Evolutionary conservation across 2,329 filamentous ascomycete genomes (phyloP), one percentile per base, ranked within the genome.

Genomic region (Tolypocladium tropicale): DNA sequence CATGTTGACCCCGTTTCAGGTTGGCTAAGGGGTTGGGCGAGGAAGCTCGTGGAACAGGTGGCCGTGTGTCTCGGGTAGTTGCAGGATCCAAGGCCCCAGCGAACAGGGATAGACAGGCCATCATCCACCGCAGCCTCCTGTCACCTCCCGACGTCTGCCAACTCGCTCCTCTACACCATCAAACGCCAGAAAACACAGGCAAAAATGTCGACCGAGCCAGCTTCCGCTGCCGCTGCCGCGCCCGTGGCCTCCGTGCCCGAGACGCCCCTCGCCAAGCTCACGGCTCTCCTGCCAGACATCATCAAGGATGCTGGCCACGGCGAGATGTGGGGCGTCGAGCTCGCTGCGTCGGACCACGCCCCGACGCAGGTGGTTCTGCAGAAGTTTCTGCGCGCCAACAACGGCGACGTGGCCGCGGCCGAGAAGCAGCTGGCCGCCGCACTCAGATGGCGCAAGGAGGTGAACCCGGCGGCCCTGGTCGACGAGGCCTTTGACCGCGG

Each of bases 351-450:
- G 23, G 70, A 73, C 43, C 79, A 90, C 64, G 78, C 92, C 54
- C 89, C 89, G 55, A 91, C 88, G 52, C 86, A 88, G 68, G 85
- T 96, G 64, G 82, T 96, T 53, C 78, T 96, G 52, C 90, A 95
- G 69, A 97, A 96, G 76, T 96, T 92, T 74, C 82, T 97, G 56
- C 89, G 92, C 63, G 93, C 92, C 68, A 96, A 96, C 70, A 84
- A 85, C 59, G 85, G 86, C 59, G 85, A 95, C 65, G 69, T 90
- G 7, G 76, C 78, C 54, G 85, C 85, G 67, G 89, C 92, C 18
- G 84, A 86, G 67, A 82, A 86, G 55, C 92, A 96, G 75, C 82
- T 97, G 49, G 78, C 76, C 57, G 84, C 86, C 65, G 92, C 91
- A 1, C 78, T 96, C 46, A 80, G 87, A 62, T 96, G 92, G 90